Evolutionary conservation across 129 eudicot genomes (phyloP).

Genomic region (Pittosporum tobira): DNA sequence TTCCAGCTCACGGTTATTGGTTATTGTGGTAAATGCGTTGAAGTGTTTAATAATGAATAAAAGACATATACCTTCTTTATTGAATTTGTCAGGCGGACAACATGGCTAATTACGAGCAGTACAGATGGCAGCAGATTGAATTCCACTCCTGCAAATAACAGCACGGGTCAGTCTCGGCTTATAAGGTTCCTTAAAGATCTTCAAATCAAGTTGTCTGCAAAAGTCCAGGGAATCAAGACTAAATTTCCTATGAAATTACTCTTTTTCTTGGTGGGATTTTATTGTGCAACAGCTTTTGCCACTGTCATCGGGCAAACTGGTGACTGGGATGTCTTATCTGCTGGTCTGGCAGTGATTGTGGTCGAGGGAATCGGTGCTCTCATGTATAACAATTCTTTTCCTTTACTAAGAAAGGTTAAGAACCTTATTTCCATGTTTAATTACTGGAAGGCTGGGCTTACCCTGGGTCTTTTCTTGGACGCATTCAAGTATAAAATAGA

Average conservation of each 20-base stretch:
- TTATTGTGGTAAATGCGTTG: background rate
- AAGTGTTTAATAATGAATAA: background rate
- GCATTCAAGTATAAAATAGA: slow-evolving; percentile 18
- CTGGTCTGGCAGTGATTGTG: slow-evolving; percentile 18
- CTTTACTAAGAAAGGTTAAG: slow-evolving; percentile 16
- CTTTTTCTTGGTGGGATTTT: slow-evolving; percentile 17
- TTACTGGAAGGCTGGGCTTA: slow-evolving; percentile 19
- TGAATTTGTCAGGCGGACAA: slow-evolving; percentile 5
- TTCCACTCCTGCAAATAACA: slow-evolving; percentile 9
- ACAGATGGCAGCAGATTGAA: background rate
- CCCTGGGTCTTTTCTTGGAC: slow-evolving; percentile 19
- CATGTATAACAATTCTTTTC: slow-evolving; percentile 17
- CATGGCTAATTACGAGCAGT: slow-evolving; percentile 11
- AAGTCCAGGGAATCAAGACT: slow-evolving; percentile 2
- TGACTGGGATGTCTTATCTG: slow-evolving; percentile 18
- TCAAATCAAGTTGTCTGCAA: slow-evolving; percentile 7
- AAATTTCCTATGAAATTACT: slow-evolving; percentile 14
- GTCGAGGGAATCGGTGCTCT: slow-evolving; percentile 19
- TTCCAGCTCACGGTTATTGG: background rate
- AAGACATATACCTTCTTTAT: background rate
- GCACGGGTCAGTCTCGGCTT: slow-evolving; percentile 12
- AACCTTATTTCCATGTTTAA: slow-evolving; percentile 12
- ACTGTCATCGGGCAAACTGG: slow-evolving; percentile 19
- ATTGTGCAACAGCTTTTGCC: slow-evolving; percentile 17
- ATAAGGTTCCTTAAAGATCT: slow-evolving; percentile 11